Percentiles rank a stretch among this genome's conserved stretches.
These are phyloP conservation scores for Alternaria conjuncta DNA, from an alignment of 2,329 filamentous ascomycete species.

Conservation along the genomic window DNA sequence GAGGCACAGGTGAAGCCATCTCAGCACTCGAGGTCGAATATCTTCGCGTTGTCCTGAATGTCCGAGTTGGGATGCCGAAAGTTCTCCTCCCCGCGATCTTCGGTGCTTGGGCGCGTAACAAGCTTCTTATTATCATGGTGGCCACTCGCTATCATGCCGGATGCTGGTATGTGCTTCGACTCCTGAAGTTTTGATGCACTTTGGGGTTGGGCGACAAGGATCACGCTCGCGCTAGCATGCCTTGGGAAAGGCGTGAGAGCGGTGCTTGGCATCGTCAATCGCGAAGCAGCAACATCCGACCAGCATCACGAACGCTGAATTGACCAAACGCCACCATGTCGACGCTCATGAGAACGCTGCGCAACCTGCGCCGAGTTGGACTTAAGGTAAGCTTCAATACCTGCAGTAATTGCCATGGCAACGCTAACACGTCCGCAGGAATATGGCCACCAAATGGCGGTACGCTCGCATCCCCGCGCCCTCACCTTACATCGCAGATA, in stretches of 20 bases:
- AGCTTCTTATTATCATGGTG: slow-evolving; percentile 44
- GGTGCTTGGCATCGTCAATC: slow-evolving; percentile 35
- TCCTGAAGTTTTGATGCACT: slow-evolving; percentile 38
- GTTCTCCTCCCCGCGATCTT: slow-evolving; percentile 21
- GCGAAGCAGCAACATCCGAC: slow-evolving; percentile 23
- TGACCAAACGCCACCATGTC: slow-evolving; percentile 72
- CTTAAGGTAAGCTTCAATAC: slow-evolving; percentile 69
- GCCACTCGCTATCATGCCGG: neutral
- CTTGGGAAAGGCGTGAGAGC: slow-evolving; percentile 5
- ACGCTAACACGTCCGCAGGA: slow-evolving; percentile 65
- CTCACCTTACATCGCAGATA: slow-evolving; percentile 25
- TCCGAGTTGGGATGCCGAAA: slow-evolving; percentile 21
- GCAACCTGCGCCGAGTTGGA: slow-evolving; percentile 86
- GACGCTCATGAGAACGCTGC: slow-evolving; percentile 82
- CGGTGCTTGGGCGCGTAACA: slow-evolving; percentile 33
- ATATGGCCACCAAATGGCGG: slow-evolving; percentile 89
- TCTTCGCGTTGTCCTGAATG: slow-evolving; percentile 32
- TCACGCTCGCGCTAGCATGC: slow-evolving; percentile 4
- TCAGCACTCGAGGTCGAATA: slow-evolving; percentile 43
- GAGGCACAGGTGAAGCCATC: slow-evolving; percentile 38
- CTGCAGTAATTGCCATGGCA: slow-evolving; percentile 15
- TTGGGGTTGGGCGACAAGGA: slow-evolving; percentile 16
- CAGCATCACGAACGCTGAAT: slow-evolving; percentile 17
- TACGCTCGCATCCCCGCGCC: slow-evolving; percentile 59
- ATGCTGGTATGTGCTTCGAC: slow-evolving; percentile 5